Evolutionary conservation across 805 yeast genomes (phyloP).

Genomic region (Candida bentonensis): DNA sequence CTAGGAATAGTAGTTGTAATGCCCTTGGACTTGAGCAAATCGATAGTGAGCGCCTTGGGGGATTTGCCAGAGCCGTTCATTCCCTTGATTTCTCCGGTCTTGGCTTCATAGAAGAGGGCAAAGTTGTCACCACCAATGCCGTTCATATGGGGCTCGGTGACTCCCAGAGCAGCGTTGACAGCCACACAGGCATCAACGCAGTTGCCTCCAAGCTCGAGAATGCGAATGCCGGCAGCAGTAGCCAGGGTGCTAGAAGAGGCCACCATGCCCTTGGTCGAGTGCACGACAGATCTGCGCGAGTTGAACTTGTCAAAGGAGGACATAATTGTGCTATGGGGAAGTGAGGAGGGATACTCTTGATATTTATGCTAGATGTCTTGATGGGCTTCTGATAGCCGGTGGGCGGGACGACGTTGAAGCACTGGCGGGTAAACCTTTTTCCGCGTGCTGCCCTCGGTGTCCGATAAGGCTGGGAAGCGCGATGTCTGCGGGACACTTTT

Average conservation of each 20-base stretch:
- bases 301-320: slow-evolving; percentile 17
- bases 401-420: no score
- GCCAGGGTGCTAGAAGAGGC: slow-evolving; percentile 69
- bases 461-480: background rate
- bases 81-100: slow-evolving; percentile 41
- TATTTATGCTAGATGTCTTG: no score
- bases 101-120: slow-evolving; percentile 40
- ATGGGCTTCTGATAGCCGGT: no score
- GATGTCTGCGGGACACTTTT: no score
- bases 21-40: slow-evolving; percentile 32
- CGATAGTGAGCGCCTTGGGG: slow-evolving; percentile 36
- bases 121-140: slow-evolving; percentile 34
- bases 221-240: slow-evolving; percentile 52
- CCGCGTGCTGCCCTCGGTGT: no score
- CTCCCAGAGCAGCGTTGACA: slow-evolving; percentile 26
- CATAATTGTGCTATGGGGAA: background rate
- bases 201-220: slow-evolving; percentile 60
- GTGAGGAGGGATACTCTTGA: no score
- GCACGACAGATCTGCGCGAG: slow-evolving; percentile 62
- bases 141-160: slow-evolving; percentile 26
- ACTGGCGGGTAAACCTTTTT: no score
- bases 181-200: slow-evolving; percentile 30
- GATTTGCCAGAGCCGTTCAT: slow-evolving; percentile 68
- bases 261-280: slow-evolving; percentile 59
- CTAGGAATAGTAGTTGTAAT: slow-evolving; percentile 32